Percentiles rank a stretch among this genome's conserved stretches.
Evolutionary conservation across 2,329 filamentous ascomycete genomes (phyloP).

Genomic region (Colletotrichum magnum): DNA sequence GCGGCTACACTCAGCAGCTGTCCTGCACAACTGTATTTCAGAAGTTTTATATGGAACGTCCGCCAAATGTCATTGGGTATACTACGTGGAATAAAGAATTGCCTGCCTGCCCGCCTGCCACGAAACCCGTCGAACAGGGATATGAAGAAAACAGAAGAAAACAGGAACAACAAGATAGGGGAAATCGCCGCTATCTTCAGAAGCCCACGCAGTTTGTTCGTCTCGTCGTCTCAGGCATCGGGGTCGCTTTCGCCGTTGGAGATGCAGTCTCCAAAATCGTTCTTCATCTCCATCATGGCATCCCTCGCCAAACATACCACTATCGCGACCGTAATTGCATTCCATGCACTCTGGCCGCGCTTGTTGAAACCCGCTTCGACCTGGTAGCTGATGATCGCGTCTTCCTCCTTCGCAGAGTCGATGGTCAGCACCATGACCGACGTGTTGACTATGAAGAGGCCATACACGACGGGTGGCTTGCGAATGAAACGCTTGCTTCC

Average conservation of each 20-base stretch:
- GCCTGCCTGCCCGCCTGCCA: constrained; percentile 31
- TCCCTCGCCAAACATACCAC: constrained; percentile 57
- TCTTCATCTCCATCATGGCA: constrained; percentile 51
- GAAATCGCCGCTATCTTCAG: background rate
- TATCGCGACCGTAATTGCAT: constrained; percentile 58
- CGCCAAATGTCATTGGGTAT: constrained; percentile 31
- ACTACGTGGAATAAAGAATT: background rate
- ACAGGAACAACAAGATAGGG: background rate
- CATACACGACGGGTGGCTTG: constrained; percentile 58
- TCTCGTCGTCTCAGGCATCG: constrained; percentile 49
- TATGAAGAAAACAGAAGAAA: background rate
- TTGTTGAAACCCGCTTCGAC: constrained; percentile 58
- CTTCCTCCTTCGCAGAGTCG: constrained; percentile 53
- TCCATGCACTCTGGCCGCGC: constrained; percentile 59
- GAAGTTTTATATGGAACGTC: constrained; percentile 30
- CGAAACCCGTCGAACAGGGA: background rate
- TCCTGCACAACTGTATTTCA: background rate
- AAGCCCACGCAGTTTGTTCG: background rate
- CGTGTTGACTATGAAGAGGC: constrained; percentile 58
- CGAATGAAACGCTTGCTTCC: background rate
- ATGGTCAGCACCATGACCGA: constrained; percentile 56
- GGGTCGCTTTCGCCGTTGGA: constrained; percentile 53
- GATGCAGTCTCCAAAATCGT: constrained; percentile 53
- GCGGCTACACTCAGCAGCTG: background rate
- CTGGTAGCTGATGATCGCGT: constrained; percentile 58